These are phyloP conservation scores for Pseudophaeomoniella oleicola DNA, from an alignment of 2,329 filamentous ascomycete species.

Conservation along the genomic window DNA sequence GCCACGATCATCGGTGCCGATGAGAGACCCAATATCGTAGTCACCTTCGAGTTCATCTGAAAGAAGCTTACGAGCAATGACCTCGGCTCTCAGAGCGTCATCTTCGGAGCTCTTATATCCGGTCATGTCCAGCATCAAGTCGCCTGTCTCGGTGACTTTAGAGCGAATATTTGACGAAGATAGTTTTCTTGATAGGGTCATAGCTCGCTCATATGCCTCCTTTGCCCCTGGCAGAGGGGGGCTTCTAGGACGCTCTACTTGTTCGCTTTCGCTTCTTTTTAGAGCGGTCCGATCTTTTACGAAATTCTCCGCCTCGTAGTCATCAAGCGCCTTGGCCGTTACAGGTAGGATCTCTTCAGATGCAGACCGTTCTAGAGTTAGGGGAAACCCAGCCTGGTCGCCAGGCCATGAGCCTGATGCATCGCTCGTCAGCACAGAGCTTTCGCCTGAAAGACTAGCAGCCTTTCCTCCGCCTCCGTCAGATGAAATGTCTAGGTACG, in stretches of 20 bases:
- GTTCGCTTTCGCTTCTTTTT: constrained; percentile 3
- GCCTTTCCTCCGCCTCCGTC: constrained; percentile 11
- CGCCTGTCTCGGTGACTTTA: constrained; percentile 79
- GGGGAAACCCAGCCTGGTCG: constrained; percentile 12
- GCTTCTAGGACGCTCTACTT: constrained; percentile 28
- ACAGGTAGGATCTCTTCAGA: constrained; percentile 40
- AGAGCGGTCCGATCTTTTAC: constrained; percentile 6
- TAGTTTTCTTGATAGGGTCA: constrained; percentile 72
- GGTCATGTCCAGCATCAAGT: constrained; percentile 96
- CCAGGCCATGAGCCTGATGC: constrained; percentile 2
- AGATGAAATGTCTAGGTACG: constrained; percentile 31
- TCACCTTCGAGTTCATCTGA: constrained; percentile 86
- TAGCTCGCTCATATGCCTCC: constrained; percentile 71
- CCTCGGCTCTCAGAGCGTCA: constrained; percentile 78
- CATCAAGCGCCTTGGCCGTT: constrained; percentile 16
- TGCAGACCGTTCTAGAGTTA: constrained; percentile 30
- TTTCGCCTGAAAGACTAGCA: not conserved
- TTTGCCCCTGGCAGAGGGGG: constrained; percentile 56
- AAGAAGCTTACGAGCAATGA: constrained; percentile 83
- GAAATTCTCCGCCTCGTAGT: not conserved
- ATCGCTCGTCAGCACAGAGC: not conserved
- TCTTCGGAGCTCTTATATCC: constrained; percentile 91
- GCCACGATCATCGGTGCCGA: constrained; percentile 86
- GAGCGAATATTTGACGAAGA: constrained; percentile 84
- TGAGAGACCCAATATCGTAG: constrained; percentile 89